Percentiles rank a stretch among this genome's conserved stretches.
phyloP scores from a whole-genome alignment of 345 rosid species.

The Hibiscus mutabilis region DNA sequence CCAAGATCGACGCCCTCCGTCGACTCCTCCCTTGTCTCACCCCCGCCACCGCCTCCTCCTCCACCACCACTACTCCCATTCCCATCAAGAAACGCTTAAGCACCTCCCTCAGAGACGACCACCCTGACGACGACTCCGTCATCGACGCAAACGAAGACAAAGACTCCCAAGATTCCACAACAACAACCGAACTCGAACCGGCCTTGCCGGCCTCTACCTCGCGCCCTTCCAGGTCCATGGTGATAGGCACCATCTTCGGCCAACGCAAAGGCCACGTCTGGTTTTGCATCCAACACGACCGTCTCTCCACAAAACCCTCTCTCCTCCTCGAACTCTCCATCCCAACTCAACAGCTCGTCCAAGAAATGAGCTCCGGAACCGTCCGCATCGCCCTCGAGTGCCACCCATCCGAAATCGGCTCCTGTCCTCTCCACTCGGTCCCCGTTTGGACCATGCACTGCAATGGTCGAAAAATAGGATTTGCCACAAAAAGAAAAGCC shows the following conservation, averaged over 20 bases:
- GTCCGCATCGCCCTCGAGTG: constrained; percentile 77
- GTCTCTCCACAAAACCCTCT: constrained; percentile 60
- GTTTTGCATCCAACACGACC: constrained; percentile 80
- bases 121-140: constrained; percentile 2
- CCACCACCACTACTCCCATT: constrained; percentile 14
- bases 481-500: constrained; percentile 44
- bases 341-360: constrained; percentile 51
- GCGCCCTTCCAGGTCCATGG: constrained; percentile 66
- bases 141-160: neutral
- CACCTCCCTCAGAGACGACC: constrained; percentile 63
- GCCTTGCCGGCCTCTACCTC: neutral
- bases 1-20: constrained; percentile 65
- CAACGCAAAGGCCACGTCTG: constrained; percentile 80
- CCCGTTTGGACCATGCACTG: constrained; percentile 69
- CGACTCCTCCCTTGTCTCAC: constrained; percentile 60
- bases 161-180: constrained; percentile 28
- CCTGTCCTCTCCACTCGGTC: constrained; percentile 55
- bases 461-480: constrained; percentile 60
- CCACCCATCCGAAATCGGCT: constrained; percentile 35
- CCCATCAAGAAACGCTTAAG: constrained; percentile 60
- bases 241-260: constrained; percentile 77
- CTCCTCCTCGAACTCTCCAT: constrained; percentile 76
- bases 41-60: constrained; percentile 27
- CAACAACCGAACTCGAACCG: constrained; percentile 12
- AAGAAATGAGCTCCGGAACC: constrained; percentile 66